Evolutionary conservation across 176 grass and related monocot species (phyloP).

Genomic region (Saccharum officinarum): DNA sequence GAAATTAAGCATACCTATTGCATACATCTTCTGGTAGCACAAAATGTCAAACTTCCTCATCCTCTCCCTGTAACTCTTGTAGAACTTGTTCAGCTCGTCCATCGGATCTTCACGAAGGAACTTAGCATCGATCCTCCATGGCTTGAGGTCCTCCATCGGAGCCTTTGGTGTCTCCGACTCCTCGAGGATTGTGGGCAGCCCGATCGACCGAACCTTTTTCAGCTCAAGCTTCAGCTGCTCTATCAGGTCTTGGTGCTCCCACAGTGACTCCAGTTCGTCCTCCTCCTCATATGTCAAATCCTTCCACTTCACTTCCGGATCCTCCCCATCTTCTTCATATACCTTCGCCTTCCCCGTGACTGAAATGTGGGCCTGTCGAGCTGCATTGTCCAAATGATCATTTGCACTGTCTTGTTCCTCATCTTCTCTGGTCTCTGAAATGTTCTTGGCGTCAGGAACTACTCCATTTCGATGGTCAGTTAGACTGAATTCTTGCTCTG

Average conservation of each 20-base stretch:
- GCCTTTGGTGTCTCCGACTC: slow-evolving; percentile 80
- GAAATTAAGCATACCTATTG: slow-evolving; percentile 65
- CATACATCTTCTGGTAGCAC: slow-evolving; percentile 93
- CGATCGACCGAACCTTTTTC: slow-evolving; percentile 67
- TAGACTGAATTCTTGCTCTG: slow-evolving; percentile 27
- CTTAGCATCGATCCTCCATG: slow-evolving; percentile 82
- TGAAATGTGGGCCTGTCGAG: slow-evolving; percentile 40
- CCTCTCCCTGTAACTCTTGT: slow-evolving; percentile 92
- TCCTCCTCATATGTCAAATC: slow-evolving; percentile 75
- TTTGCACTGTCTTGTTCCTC: not conserved
- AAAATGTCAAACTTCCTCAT: slow-evolving; percentile 97
- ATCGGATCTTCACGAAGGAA: slow-evolving; percentile 79
- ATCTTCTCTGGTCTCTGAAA: not conserved
- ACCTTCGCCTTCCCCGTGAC: slow-evolving; percentile 32
- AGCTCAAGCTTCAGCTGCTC: slow-evolving; percentile 95
- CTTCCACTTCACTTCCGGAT: slow-evolving; percentile 46
- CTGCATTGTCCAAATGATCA: slow-evolving; percentile 20
- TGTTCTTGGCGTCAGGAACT: not conserved
- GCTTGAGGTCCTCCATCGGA: slow-evolving; percentile 74
- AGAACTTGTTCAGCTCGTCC: slow-evolving; percentile 97
- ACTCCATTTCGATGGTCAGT: slow-evolving; percentile 12
- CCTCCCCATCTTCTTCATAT: slow-evolving; percentile 16
- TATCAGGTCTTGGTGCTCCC: slow-evolving; percentile 95
- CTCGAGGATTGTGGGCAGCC: slow-evolving; percentile 84
- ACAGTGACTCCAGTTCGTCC: slow-evolving; percentile 85